Base-by-base conservation (phyloP, 768 basidiomycete genomes). In the Boletus subparvulus region DNA sequence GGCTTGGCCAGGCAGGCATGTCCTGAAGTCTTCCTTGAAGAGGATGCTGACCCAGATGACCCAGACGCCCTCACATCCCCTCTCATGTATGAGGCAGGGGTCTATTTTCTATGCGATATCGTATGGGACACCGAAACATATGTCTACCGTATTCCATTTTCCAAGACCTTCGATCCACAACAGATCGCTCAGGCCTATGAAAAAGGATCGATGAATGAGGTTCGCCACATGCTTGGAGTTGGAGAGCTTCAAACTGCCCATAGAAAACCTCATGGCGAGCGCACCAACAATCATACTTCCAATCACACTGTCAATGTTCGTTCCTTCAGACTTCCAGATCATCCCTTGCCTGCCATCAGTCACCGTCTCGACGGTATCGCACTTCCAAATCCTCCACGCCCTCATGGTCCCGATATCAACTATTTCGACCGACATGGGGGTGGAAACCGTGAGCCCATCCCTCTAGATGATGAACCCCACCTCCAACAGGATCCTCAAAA, bases 71-170 rank as follows among this genome's bases (percentile, higher is more conserved):
- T 19, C 8, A 48, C 44, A 1, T 4, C 3, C 0, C 56, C 60
- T 0, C 44, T 61, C 1, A 61, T 61, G 60, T 54, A 50, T 48
- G 49, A 58, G 0, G 56, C 52, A 10, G 56, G 60, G 0, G 11
- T 40, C 0, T 61, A 61, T 26, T 61, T 60, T 11, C 0, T 60
- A 0, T 59, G 58, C 7, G 39, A 59, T 5, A 17, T 59, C 6
- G 30, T 41, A 14, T 13, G 13, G 13, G 36, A 37, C 3, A 16
- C 19, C 1, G 9, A 1, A 3, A 36, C 30, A 17, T 2, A 37
- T 7, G 16, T 16, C 12, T 40, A n/a, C 24, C 11, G 52, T 0
- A 47, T 58, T 2, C 56, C 56, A 2, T 52, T 13, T 1, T 9
- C 28, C 14, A 42, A 40, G 51, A 11, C 16, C 0, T 45, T 10